Percentiles rank a stretch among this genome's conserved stretches.
Conservation (phyloP, 768 basidiomycete genomes). For the Dioszegia hungarica region DNA sequence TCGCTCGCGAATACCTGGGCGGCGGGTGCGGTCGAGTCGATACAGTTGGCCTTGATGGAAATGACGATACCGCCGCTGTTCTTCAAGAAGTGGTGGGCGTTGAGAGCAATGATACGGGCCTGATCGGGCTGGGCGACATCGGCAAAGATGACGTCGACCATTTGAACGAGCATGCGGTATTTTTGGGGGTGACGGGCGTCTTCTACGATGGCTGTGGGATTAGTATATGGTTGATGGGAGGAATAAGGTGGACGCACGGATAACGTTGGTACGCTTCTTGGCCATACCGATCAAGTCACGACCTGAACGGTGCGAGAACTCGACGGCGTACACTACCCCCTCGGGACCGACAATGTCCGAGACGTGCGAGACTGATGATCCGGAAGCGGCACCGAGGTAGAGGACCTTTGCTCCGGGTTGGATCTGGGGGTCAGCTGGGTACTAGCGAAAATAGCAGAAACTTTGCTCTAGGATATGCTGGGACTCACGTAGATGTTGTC, state of each 20-base stretch:
- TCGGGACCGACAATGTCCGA: constrained; percentile 98
- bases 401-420: constrained; percentile 90
- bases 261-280: constrained; percentile 97
- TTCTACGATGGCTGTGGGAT: constrained; percentile 70
- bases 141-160: constrained; percentile 96
- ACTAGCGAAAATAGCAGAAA: too few relatives aligned
- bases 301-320: constrained; percentile 93
- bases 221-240: not conserved
- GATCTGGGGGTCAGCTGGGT: constrained; percentile 52
- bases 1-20: constrained; percentile 85
- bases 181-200: constrained; percentile 94
- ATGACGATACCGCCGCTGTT: constrained; percentile 87
- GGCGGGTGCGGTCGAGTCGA: constrained; percentile 90
- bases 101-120: constrained; percentile 88
- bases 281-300: constrained; percentile 99
- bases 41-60: constrained; percentile 98
- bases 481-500: constrained; percentile 67
- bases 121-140: constrained; percentile 99
- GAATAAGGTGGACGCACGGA: constrained; percentile 57
- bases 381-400: constrained; percentile 95
- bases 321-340: constrained; percentile 95
- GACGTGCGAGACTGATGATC: constrained; percentile 97
- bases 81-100: constrained; percentile 93
- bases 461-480: not conserved
- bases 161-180: constrained; percentile 92